Evolutionary conservation across 2,329 filamentous ascomycete genomes (phyloP).

Genomic region (Beauveria sp.): DNA sequence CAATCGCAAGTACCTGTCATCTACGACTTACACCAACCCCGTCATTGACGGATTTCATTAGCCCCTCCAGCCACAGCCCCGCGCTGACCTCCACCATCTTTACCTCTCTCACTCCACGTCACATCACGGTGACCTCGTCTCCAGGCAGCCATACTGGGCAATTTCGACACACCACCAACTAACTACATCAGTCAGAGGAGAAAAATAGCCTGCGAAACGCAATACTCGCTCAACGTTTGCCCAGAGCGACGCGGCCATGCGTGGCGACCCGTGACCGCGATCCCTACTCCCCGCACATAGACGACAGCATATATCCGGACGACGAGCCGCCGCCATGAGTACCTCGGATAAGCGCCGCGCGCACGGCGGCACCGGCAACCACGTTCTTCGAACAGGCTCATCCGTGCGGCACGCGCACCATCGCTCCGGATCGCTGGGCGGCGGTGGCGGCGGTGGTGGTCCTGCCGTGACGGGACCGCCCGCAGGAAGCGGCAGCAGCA

Average conservation of each 20-base stretch:
- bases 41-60: neutral
- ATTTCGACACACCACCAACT: neutral
- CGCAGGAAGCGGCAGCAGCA: conserved; percentile 17
- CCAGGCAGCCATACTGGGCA: neutral
- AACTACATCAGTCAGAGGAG: neutral
- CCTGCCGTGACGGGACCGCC: conserved; percentile 2
- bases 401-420: conserved; percentile 3
- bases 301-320: neutral
- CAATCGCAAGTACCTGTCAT: too few species aligned
- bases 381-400: conserved; percentile 17
- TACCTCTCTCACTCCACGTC: neutral
- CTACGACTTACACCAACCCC: neutral
- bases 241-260: neutral
- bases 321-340: conserved; percentile 25
- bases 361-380: conserved; percentile 17
- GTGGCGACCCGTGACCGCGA: neutral
- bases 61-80: neutral
- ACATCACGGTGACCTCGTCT: neutral
- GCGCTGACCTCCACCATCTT: neutral
- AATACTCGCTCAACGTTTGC: too few species aligned
- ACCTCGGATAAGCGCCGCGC: conserved; percentile 38
- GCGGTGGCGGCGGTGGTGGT: neutral
- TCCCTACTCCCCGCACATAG: neutral
- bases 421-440: neutral
- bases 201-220: too few species aligned